Base-by-base conservation (phyloP, 768 basidiomycete genomes). In the Agrocybe pediades region DNA sequence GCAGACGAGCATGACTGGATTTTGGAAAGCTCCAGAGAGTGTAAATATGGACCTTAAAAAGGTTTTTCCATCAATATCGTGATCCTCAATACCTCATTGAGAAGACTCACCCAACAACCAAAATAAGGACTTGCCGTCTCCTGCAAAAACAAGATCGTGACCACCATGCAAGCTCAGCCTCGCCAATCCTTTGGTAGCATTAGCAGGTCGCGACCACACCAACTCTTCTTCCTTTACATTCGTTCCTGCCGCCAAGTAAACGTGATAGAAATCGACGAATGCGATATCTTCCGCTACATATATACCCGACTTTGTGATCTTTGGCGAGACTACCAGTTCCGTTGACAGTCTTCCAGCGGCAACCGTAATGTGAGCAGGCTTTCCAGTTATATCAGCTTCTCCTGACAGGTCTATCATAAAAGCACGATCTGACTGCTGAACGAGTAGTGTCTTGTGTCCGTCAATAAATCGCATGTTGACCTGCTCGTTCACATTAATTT, bases 131-230 rank as follows among this genome's bases (percentile, higher is more conserved):
- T 75, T 80, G 16, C 88, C 88, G 63, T 89, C 84, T 9, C 77
- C 62, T 25, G 81, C 86, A 72, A 81, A 85, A 2, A 81, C 75
- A 30, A 90, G 64, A 62, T 86, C 85, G 60, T 90, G 88, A 0
- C 87, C 88, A 16, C 88, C 88, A 65, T 90, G 86, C 58, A 87
- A 61, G 60, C 88, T 89, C 54, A 90, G 54, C 27, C 88, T 77
- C 3, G 77, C 77, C 51, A 89, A 64, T 2, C 82, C 83, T 25
- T 74, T 73, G 2, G 87, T 85, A 2, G 87, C 81, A 62, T 86
- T 86, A 0, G 76, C 84, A 9, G 88, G 88, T 60, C 82, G 86
- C 43, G 86, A 85, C 87, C 86, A 90, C 13, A 90, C 70, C 1
- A 74, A 67, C 36, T 76, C 74, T 4, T 65, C 72, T 16, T 76